A percentile compares a stretch with the other conserved stretches of the same genome.
Conservation (phyloP, 179 eudicot genomes). For the Pouteria campechiana region DNA sequence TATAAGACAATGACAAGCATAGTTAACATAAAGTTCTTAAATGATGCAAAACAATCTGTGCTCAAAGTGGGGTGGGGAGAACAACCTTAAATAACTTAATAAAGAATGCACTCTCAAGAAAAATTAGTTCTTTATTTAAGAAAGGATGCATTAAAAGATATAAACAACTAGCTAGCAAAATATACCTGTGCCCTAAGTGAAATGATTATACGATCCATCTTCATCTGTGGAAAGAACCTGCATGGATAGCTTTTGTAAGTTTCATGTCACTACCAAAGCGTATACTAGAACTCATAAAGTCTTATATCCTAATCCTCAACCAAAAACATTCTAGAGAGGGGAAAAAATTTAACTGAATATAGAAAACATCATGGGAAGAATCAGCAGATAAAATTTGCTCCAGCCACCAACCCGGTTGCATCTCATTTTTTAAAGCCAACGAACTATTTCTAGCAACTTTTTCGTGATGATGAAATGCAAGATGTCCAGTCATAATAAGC, state of each 20-base stretch:
- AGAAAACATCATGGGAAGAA: too few species aligned
- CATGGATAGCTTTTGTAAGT: background rate
- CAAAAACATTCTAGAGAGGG: too few species aligned
- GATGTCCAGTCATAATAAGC: too few species aligned
- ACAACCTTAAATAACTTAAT: background rate
- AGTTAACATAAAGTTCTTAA: slow-evolving; percentile 1
- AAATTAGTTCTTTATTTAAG: background rate
- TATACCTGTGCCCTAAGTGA: slow-evolving; percentile 61
- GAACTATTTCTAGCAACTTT: too few species aligned
- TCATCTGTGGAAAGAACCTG: slow-evolving; percentile 76
- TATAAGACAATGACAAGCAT: slow-evolving; percentile 21
- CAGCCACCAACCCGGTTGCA: too few species aligned
- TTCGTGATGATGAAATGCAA: too few species aligned
- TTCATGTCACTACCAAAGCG: background rate
- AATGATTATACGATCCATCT: slow-evolving; percentile 50
- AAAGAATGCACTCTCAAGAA: background rate
- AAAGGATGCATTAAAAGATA: background rate
- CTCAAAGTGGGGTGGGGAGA: background rate
- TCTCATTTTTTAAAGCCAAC: too few species aligned
- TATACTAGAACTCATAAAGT: background rate
- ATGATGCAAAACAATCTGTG: background rate
- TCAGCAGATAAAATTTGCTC: too few species aligned
- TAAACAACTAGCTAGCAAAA: background rate
- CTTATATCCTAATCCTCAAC: too few species aligned
- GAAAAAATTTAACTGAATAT: too few species aligned